A percentile compares a stretch with the other conserved stretches of the same genome.
Conservation (phyloP, 768 basidiomycete genomes). For the Leccinum broughii region DNA sequence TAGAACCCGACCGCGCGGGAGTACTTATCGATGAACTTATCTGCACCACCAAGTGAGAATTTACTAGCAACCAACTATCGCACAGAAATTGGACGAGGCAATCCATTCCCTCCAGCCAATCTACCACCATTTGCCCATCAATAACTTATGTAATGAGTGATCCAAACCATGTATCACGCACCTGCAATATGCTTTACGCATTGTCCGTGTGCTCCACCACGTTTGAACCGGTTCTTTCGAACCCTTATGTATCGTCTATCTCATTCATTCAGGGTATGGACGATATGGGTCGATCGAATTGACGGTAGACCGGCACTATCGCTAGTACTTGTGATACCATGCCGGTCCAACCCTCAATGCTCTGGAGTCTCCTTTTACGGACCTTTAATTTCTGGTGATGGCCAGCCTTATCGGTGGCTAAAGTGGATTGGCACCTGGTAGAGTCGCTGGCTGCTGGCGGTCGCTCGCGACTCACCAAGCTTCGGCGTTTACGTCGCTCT, state of each 20-base stretch:
- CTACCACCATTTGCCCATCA: no score
- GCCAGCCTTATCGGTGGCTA: no score
- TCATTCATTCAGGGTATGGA: no score
- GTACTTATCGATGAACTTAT: not conserved
- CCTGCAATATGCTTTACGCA: not conserved
- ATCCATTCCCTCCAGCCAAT: no score
- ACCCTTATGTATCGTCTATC: no score
- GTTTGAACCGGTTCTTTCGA: not conserved
- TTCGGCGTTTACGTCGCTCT: not conserved
- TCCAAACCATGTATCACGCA: no score
- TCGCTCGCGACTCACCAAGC: no score
- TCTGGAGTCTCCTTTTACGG: not conserved
- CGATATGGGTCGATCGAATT: no score
- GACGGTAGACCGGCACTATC: no score
- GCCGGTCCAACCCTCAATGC: not conserved
- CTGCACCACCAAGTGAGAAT: not conserved
- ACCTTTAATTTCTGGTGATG: not conserved
- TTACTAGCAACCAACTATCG: not conserved
- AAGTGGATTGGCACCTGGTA: not conserved
- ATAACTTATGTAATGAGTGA: no score
- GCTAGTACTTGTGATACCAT: not conserved
- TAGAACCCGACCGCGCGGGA: not conserved
- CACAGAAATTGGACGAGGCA: not conserved
- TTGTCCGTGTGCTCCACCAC: not conserved
- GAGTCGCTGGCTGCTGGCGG: no score